phyloP scores from a whole-genome alignment of 768 basidiomycete species.

The Calocybe cyanea region DNA sequence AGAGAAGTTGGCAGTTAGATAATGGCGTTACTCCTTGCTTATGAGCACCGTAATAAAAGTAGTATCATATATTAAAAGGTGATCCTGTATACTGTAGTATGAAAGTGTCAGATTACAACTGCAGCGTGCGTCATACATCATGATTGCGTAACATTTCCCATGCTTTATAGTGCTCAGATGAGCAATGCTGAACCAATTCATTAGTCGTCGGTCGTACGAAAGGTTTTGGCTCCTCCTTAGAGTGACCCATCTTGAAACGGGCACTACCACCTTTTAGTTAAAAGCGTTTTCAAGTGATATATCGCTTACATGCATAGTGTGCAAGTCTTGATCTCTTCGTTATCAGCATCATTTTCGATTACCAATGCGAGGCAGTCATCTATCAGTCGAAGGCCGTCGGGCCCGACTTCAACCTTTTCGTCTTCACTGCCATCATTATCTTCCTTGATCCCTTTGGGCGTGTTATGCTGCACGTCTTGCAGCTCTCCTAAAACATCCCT shows the following conservation, averaged over 20 bases:
- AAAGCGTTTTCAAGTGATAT: neutral
- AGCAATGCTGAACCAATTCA: slow-evolving; percentile 45
- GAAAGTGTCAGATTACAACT: too few species aligned
- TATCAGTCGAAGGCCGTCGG: slow-evolving; percentile 37
- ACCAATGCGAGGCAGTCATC: slow-evolving; percentile 41
- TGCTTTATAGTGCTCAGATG: slow-evolving; percentile 41
- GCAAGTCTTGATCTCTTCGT: slow-evolving; percentile 33
- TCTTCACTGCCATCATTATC: slow-evolving; percentile 32
- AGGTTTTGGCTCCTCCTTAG: slow-evolving; percentile 26
- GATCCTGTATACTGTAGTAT: too few species aligned
- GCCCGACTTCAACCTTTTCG: slow-evolving; percentile 32
- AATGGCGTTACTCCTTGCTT: too few species aligned
- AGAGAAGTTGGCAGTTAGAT: too few species aligned
- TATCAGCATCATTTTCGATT: slow-evolving; percentile 30
- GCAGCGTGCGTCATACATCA: neutral
- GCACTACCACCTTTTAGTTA: slow-evolving; percentile 22
- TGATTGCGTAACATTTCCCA: slow-evolving; percentile 41
- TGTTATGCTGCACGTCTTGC: slow-evolving; percentile 1
- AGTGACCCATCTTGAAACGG: slow-evolving; percentile 28
- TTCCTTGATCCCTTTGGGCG: slow-evolving; percentile 8
- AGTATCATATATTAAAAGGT: too few species aligned
- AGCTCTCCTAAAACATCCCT: neutral
- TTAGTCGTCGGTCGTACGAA: slow-evolving; percentile 37
- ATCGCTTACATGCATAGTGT: slow-evolving; percentile 49
- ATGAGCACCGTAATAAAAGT: too few species aligned